Base-by-base conservation (phyloP, 2,329 filamentous ascomycete genomes). In the Exophiala sp. region DNA sequence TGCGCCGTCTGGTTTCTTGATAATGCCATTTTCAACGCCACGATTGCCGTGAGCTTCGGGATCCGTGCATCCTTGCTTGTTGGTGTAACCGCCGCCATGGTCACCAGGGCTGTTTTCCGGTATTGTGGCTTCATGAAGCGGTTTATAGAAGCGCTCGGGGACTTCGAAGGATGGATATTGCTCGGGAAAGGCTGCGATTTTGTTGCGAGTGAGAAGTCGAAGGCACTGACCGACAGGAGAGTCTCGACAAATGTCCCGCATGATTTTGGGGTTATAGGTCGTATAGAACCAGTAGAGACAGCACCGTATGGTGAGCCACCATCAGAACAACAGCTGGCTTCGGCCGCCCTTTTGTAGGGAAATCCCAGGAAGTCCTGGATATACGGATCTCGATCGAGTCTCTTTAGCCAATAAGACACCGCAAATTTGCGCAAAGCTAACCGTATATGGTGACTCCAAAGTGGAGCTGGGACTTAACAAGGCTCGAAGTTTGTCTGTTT, bases 1-100 rank as follows among this genome's bases (percentile, higher is more conserved):
- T 39, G 19, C 7, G 16, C 19, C 16, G 18, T 39, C 18, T n/a
- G 37, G 5, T 19, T 19, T 13, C 37, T 18, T 6, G 19, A 19
- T 6, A 18, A 6, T 22, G 19, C 37, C 37, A 53, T 70, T 2
- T 18, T 65, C 2, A 63, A 62, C 2, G 59, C 8, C 37, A 19
- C 10, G 5, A 35, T 35, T 35, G 32, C 4, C 16, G 6, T n/a
- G 32, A 6, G 11, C 13, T n/a, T 35, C 32, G 14, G 13, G 32
- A n/a, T n/a, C 32, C 5, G 4, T n/a, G 13, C 6, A 35, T 18
- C 32, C 14, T 35, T 18, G 11, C 32, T 35, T n/a, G 16, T 35
- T n/a, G 14, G 32, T n/a, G 32, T n/a, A 6, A 27, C 24, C 24
- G 10, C 24, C 24, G 10, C 24, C 24, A 27, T 27, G 10, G 24